Evolutionary conservation across 192 early-diverging fungal genomes (phyloP).

Genomic region (Dissophora ornata): DNA sequence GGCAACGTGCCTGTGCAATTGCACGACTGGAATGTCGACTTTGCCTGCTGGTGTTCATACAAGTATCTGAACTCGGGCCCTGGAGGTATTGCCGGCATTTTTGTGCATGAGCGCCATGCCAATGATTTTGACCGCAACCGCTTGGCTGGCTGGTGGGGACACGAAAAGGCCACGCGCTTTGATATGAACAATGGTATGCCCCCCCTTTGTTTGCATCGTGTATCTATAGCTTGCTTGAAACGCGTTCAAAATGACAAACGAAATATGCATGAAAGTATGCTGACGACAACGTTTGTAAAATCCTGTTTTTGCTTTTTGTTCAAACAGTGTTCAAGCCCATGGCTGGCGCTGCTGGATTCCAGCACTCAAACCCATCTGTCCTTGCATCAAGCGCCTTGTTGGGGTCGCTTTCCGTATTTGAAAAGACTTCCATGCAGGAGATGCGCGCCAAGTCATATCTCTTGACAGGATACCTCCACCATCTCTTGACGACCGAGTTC

Average conservation of each 20-base stretch:
- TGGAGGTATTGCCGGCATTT: constrained; percentile 92
- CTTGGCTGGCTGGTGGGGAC: constrained; percentile 95
- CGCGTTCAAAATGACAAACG: too few relatives aligned
- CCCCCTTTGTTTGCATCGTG: not conserved
- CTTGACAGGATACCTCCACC: constrained; percentile 89
- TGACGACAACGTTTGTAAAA: not conserved
- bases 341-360: constrained; percentile 84
- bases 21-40: constrained; percentile 97
- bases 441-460: constrained; percentile 81
- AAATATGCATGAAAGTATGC: too few relatives aligned
- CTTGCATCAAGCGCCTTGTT: constrained; percentile 78
- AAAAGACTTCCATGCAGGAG: constrained; percentile 71
- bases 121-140: constrained; percentile 64
- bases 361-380: constrained; percentile 90
- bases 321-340: constrained; percentile 77
- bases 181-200: constrained; percentile 80
- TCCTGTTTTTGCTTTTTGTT: too few relatives aligned
- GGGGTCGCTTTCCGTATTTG: constrained; percentile 85
- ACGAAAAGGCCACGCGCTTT: constrained; percentile 85
- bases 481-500: constrained; percentile 66
- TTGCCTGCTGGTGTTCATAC: constrained; percentile 99
- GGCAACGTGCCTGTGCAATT: constrained; percentile 91
- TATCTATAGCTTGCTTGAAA: too few relatives aligned
- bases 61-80: constrained; percentile 99
- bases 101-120: constrained; percentile 89